A percentile compares a stretch with the other conserved stretches of the same genome.
These are phyloP conservation scores for Corchorus olitorius DNA, from an alignment of 345 rosid species.

Conservation along the genomic window DNA sequence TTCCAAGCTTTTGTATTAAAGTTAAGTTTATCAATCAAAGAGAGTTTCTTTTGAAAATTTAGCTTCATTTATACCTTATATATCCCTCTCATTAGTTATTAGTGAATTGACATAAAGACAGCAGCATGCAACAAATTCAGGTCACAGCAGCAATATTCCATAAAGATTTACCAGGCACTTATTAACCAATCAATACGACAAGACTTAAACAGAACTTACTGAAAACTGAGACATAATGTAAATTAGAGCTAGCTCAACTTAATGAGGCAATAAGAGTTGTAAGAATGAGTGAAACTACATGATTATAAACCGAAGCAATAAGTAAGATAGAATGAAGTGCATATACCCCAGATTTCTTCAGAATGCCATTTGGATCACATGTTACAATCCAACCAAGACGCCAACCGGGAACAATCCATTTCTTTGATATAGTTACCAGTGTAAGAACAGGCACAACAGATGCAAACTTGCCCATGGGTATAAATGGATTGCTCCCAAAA, in stretches of 20 bases:
- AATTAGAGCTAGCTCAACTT: not conserved
- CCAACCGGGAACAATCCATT: constrained; percentile 83
- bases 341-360: constrained; percentile 46
- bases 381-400: constrained; percentile 68
- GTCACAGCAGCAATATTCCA: not conserved
- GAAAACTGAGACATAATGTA: not conserved
- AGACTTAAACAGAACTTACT: not conserved
- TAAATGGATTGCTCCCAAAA: constrained; percentile 56
- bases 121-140: not conserved
- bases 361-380: constrained; percentile 51
- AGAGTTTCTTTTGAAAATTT: no score
- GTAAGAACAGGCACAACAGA: constrained; percentile 60
- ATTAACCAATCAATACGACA: not conserved
- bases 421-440: constrained; percentile 67
- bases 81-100: not conserved
- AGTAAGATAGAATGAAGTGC: not conserved
- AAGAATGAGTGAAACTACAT: not conserved
- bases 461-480: constrained; percentile 68
- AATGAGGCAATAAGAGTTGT: not conserved
- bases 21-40: no score
- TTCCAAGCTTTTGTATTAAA: no score
- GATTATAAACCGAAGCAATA: not conserved
- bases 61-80: no score
- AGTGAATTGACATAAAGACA: not conserved
- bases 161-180: not conserved